phyloP scores from a whole-genome alignment of 441 rosid species.

The Breynia disticha region DNA sequence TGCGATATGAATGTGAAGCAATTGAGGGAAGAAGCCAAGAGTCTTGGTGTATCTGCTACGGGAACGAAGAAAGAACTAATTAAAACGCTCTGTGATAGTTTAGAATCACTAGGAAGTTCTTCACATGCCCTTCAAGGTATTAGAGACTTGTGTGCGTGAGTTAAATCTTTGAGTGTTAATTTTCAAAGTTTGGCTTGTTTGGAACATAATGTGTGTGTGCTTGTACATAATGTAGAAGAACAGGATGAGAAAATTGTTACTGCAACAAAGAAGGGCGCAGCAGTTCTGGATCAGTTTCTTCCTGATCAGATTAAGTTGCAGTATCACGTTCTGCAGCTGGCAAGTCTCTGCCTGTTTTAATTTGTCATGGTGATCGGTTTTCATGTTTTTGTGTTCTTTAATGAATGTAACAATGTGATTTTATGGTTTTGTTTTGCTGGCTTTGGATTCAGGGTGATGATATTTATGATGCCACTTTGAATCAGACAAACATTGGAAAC shows the following conservation, averaged over 20 bases:
- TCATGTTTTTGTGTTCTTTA: background rate
- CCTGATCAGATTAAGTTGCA: slow-evolving; percentile 55
- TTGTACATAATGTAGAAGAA: slow-evolving; percentile 23
- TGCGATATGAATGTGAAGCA: slow-evolving; percentile 48
- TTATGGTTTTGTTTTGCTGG: background rate
- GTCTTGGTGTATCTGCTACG: slow-evolving; percentile 33
- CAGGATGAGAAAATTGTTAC: slow-evolving; percentile 51
- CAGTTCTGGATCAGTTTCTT: slow-evolving; percentile 62
- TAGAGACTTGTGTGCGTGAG: background rate
- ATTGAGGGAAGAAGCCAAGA: slow-evolving; percentile 53
- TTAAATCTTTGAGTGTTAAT: background rate
- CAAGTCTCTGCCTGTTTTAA: slow-evolving; percentile 13
- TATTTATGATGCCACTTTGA: slow-evolving; percentile 66
- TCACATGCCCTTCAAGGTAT: slow-evolving; percentile 21
- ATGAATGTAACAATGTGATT: background rate
- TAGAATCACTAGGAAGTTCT: slow-evolving; percentile 11
- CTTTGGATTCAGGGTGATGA: slow-evolving; percentile 45
- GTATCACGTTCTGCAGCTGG: slow-evolving; percentile 63
- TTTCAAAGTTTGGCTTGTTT: background rate
- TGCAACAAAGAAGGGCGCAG: slow-evolving; percentile 62
- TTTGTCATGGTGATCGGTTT: background rate
- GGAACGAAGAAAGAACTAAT: slow-evolving; percentile 56
- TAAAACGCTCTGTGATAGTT: slow-evolving; percentile 39
- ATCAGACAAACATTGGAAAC: slow-evolving; percentile 60
- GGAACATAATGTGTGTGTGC: slow-evolving; percentile 2